A percentile compares a stretch with the other conserved stretches of the same genome.
These are phyloP conservation scores for Stereum hirsutum DNA, from an alignment of 1,284 basidiomycete genomes.

Conservation along the genomic window DNA sequence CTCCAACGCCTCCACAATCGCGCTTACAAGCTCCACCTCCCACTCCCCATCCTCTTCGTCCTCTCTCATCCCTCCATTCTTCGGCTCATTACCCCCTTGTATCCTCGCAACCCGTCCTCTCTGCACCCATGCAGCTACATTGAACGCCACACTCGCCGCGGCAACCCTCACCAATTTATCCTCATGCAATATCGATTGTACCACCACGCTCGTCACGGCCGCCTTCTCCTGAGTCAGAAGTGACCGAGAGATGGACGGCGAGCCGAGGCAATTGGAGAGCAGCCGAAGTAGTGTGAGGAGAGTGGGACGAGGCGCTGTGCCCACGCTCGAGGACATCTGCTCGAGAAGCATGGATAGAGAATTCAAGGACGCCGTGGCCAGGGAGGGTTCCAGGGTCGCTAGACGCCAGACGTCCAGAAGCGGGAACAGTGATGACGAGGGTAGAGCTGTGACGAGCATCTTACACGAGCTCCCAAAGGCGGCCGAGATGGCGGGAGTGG, in stretches of 20 bases:
- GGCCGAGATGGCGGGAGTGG: conserved; percentile 19
- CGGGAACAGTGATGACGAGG: conserved; percentile 64
- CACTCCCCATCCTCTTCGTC: conserved; percentile 62
- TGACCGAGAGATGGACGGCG: conserved; percentile 38
- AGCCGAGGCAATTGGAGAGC: conserved; percentile 66
- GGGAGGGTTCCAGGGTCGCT: conserved; percentile 48
- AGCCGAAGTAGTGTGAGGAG: conserved; percentile 68
- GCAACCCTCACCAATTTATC: conserved; percentile 68
- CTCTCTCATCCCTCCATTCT: conserved; percentile 18
- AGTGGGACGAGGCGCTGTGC: conserved; percentile 26
- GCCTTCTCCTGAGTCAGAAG: conserved; percentile 29
- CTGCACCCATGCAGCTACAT: conserved; percentile 62
- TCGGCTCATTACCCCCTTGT: conserved; percentile 20
- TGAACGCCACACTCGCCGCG: conserved; percentile 76
- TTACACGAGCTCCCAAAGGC: conserved; percentile 39
- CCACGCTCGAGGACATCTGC: conserved; percentile 18
- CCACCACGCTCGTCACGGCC: conserved; percentile 32
- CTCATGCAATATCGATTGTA: conserved; percentile 25
- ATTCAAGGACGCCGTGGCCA: conserved; percentile 27
- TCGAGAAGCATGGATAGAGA: conserved; percentile 35
- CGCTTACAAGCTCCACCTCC: conserved; percentile 77
- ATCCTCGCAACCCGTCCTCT: conserved; percentile 38
- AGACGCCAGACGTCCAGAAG: conserved; percentile 81
- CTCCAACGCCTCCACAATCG: conserved; percentile 65
- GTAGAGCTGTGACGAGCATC: conserved; percentile 37